Conservation (phyloP, 352 stramenopile genomes). For the Phytophthora palmivora region DNA sequence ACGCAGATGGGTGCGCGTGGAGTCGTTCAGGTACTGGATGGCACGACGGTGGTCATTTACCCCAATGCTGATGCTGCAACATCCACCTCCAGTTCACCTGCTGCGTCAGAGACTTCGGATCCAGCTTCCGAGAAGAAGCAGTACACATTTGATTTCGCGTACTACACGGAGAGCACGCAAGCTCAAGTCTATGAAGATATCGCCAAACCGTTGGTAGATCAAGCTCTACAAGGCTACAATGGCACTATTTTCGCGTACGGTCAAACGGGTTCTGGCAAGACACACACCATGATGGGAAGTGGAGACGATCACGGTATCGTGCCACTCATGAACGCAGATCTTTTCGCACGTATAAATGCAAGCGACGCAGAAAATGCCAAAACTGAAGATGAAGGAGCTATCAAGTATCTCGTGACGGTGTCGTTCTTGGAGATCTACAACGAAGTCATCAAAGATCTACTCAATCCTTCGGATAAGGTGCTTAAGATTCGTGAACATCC, state of each 20-base stretch:
- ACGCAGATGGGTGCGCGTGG: constrained; percentile 52
- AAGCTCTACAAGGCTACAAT: constrained; percentile 84
- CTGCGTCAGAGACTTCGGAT: constrained; percentile 10
- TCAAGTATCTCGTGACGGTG: constrained; percentile 90
- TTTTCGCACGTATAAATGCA: constrained; percentile 73
- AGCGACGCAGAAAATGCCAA: constrained; percentile 31
- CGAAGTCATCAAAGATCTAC: constrained; percentile 94
- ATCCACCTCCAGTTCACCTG: constrained; percentile 17
- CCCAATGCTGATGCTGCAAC: constrained; percentile 24
- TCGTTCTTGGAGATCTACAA: constrained; percentile 97
- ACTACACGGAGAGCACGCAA: constrained; percentile 78
- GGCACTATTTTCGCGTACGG: constrained; percentile 84
- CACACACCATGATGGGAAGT: constrained; percentile 89
- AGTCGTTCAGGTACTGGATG: constrained; percentile 71
- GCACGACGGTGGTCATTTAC: constrained; percentile 64
- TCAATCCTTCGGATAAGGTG: constrained; percentile 92
- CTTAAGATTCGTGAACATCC: constrained; percentile 94
- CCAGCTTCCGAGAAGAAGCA: constrained; percentile 41
- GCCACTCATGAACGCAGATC: constrained; percentile 87
- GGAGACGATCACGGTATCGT: constrained; percentile 86
- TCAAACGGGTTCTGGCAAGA: constrained; percentile 85
- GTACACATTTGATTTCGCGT: constrained; percentile 91
- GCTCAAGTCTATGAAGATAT: constrained; percentile 83
- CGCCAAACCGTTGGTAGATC: constrained; percentile 75
- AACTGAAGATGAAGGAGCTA: constrained; percentile 29